Percentiles rank a stretch among this genome's conserved stretches.
Evolutionary conservation across 1,284 basidiomycete species (phyloP).

Genomic region (Rhodotorula sp.): DNA sequence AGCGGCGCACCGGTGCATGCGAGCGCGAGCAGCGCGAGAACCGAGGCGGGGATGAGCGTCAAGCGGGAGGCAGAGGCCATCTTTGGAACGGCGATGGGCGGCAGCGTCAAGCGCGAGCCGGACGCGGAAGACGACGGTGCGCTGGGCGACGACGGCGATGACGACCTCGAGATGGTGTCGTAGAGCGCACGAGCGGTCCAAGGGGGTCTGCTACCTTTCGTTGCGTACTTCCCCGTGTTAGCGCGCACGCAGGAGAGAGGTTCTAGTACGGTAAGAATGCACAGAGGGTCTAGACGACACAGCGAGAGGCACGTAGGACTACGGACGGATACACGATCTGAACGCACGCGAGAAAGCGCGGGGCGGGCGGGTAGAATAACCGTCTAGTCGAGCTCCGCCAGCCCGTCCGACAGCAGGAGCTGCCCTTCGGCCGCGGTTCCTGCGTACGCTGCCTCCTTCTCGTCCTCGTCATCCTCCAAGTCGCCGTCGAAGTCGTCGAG

Average conservation of each 20-base stretch:
- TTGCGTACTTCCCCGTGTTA: no score
- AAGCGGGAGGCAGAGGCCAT: not conserved
- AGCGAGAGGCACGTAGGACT: no score
- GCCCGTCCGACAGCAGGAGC: not conserved
- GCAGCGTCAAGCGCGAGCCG: constrained; percentile 10
- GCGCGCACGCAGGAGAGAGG: no score
- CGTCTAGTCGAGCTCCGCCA: constrained; percentile 3
- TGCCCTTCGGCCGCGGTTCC: not conserved
- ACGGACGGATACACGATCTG: no score
- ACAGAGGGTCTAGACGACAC: no score
- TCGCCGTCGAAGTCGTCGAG: constrained; percentile 9
- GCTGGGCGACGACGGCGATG: constrained; percentile 10
- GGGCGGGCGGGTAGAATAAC: no score
- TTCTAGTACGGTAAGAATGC: no score
- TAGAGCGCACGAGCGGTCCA: no score
- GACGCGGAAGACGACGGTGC: not conserved
- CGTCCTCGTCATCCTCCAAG: not conserved
- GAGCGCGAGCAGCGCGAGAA: not conserved
- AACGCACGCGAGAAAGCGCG: no score
- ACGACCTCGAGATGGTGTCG: constrained; percentile 29
- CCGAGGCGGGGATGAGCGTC: not conserved
- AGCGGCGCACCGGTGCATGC: not conserved
- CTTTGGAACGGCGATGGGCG: not conserved
- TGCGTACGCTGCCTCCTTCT: not conserved
- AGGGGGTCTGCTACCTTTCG: not conserved